Base-by-base conservation (phyloP, 176 grass and related monocot species). In the Paspalum vaginatum region DNA sequence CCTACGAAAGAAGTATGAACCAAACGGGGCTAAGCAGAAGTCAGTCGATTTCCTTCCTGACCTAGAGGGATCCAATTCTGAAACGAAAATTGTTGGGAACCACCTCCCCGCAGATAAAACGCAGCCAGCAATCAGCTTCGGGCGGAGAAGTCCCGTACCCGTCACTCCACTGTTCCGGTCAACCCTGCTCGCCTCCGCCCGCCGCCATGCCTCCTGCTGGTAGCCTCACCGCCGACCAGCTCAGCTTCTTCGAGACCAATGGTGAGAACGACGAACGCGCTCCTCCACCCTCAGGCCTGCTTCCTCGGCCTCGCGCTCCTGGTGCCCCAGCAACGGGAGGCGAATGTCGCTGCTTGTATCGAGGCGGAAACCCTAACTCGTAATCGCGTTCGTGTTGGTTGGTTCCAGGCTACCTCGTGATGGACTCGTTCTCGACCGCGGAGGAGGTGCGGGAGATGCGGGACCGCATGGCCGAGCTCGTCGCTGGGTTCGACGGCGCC, bases 401-500 rank as follows among this genome's bases (percentile, higher is more conserved):
- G 55, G 38, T 91, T 55, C 22, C 86, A 98, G 88, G 95, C 15
- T 95, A 91, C 84, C 70, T 98, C 52, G 88, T 95, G 43, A 57
- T 95, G n/a, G 88, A 92, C 38, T 89, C 90, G 52, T 98, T 95
- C 78, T 91, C 92, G 16, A 89, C 81, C 61, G 41, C 60, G 22
- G 75, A 89, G 14, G 90, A 95, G 83, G 80, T 92, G 20, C 79
- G 72, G 79, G 84, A 83, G 88, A 95, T 98, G 90, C 81, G 90
- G 55, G 84, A 61, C 78, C 90, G 81, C 60, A 93, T 98, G 90
- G 75, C 88, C 20, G 63, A 89, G 81, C 79, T 98, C 75, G 81
- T 98, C 27, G 50, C 87, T 2, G 86, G 86, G 52, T 98, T 88
- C 74, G 92, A 95, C 80, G 92, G 86, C 13, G 75, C 70, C 62